Conservation (phyloP, 371 early-diverging fungal genomes). For the Mucor indicus region DNA sequence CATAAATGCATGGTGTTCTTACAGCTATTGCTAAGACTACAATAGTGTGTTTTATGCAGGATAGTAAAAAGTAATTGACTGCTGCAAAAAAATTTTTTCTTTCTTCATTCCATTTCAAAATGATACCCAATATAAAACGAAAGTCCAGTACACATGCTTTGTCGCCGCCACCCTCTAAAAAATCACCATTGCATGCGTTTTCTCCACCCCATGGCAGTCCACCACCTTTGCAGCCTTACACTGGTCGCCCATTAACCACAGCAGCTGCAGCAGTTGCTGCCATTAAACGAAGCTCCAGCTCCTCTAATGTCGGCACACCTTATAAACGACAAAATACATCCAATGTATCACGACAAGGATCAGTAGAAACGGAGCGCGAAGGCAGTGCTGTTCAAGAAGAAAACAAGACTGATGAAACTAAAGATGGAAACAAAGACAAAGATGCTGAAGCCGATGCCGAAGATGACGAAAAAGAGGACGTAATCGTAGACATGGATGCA, state of each 20-base stretch:
- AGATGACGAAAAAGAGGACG: constrained; percentile 45
- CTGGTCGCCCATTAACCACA: constrained; percentile 28
- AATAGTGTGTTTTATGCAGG: too few species aligned
- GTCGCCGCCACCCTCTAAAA: constrained; percentile 19
- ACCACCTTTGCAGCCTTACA: constrained; percentile 10
- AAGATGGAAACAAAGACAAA: constrained; percentile 16
- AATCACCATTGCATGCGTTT: constrained; percentile 18
- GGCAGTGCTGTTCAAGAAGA: constrained; percentile 35
- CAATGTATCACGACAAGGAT: constrained; percentile 37
- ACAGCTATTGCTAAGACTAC: too few species aligned
- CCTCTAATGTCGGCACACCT: not conserved
- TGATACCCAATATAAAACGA: constrained; percentile 22
- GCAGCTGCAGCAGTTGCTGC: constrained; percentile 45
- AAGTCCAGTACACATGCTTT: constrained; percentile 11
- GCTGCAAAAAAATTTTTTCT: too few species aligned
- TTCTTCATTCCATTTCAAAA: too few species aligned
- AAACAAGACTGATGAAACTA: constrained; percentile 34
- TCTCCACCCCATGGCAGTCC: constrained; percentile 24
- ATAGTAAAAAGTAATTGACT: too few species aligned
- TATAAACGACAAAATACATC: constrained; percentile 23
- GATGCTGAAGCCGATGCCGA: constrained; percentile 38
- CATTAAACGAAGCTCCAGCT: constrained; percentile 14
- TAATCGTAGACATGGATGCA: constrained; percentile 38
- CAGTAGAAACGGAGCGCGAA: constrained; percentile 44
- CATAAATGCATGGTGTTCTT: too few species aligned